These are phyloP conservation scores for Fusarium sublunatum DNA, from an alignment of 2,329 filamentous ascomycete species.

Conservation along the genomic window DNA sequence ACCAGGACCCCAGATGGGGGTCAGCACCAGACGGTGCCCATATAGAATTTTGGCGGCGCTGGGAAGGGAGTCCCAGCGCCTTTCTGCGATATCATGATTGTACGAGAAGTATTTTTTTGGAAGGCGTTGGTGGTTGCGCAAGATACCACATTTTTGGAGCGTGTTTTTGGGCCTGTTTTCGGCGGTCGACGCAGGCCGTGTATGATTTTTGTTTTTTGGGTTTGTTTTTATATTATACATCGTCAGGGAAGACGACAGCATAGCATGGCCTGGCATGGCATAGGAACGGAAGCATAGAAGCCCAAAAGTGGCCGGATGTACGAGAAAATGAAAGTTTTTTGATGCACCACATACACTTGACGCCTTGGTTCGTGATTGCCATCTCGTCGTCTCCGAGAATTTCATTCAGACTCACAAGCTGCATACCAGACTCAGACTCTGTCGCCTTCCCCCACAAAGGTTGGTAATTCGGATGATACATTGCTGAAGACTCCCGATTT, in stretches of 20 bases:
- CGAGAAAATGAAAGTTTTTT: conserved; percentile 9
- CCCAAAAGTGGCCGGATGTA: neutral
- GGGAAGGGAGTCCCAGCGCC: conserved; percentile 15
- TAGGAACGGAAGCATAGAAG: conserved; percentile 3
- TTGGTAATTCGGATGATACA: too few relatives aligned
- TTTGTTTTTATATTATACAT: too few relatives aligned
- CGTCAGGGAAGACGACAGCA: conserved; percentile 9
- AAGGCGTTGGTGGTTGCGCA: conserved; percentile 37
- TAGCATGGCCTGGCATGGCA: neutral
- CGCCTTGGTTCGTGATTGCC: neutral
- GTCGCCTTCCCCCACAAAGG: too few relatives aligned
- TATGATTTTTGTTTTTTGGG: neutral
- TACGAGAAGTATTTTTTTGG: conserved; percentile 23
- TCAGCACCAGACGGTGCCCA: conserved; percentile 4
- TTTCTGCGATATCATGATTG: conserved; percentile 28
- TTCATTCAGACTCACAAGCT: too few relatives aligned
- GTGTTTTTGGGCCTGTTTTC: conserved; percentile 17
- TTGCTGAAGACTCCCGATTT: too few relatives aligned
- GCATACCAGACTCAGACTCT: too few relatives aligned
- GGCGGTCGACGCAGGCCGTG: conserved; percentile 24
- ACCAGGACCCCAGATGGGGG: neutral
- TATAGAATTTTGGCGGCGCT: conserved; percentile 29
- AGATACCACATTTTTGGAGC: conserved; percentile 38
- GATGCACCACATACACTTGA: neutral
- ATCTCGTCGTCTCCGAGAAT: too few relatives aligned